Conservation (phyloP, 2,329 filamentous ascomycete species). For the Cercospora sojina region DNA sequence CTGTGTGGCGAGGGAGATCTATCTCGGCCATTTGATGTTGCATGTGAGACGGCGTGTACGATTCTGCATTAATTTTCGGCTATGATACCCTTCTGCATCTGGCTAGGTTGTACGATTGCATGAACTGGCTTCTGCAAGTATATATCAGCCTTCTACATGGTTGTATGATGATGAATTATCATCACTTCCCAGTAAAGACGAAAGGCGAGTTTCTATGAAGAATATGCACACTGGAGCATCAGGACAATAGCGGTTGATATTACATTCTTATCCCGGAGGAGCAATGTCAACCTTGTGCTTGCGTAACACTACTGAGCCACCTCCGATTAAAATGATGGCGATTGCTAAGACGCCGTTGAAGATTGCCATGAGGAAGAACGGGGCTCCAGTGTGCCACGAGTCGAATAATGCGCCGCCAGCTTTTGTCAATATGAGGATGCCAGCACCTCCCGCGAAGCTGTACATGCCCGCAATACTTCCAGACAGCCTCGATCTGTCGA, state of each 20-base stretch:
- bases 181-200: not conserved
- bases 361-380: constrained; percentile 89
- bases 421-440: constrained; percentile 89
- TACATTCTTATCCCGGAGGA: not conserved
- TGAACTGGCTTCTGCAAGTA: constrained; percentile 3
- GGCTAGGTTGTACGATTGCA: not conserved
- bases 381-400: constrained; percentile 66
- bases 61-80: not conserved
- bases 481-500: constrained; percentile 62
- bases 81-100: constrained; percentile 5
- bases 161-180: not conserved
- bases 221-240: not conserved
- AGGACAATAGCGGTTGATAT: not conserved
- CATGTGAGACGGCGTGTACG: not conserved
- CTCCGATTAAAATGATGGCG: constrained; percentile 33
- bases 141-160: not conserved
- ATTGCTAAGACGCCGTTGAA: constrained; percentile 77
- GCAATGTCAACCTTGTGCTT: constrained; percentile 3
- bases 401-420: constrained; percentile 86
- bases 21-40: not conserved
- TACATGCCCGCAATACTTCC: constrained; percentile 95
- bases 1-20: not conserved
- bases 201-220: not conserved
- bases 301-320: constrained; percentile 14
- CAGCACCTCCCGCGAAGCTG: constrained; percentile 82